These are phyloP conservation scores for Talaromyces sp. DNA, from an alignment of 2,329 filamentous ascomycete genomes.

Conservation along the genomic window DNA sequence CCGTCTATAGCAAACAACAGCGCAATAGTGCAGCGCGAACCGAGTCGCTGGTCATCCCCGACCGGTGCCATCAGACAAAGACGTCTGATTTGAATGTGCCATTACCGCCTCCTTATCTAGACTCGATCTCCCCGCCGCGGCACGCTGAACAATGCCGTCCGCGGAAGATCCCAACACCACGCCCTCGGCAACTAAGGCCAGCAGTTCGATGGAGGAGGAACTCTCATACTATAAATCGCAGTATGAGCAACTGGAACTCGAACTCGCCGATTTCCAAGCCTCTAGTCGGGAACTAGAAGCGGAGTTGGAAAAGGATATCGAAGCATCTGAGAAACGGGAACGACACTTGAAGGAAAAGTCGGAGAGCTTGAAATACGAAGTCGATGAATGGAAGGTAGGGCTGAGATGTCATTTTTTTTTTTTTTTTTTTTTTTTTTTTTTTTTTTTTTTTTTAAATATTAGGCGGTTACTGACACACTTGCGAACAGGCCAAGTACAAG, in stretches of 20 bases:
- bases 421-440: too few relatives aligned
- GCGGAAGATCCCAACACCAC: slow-evolving; percentile 29
- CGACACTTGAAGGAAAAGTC: slow-evolving; percentile 79
- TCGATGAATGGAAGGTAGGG: slow-evolving; percentile 95
- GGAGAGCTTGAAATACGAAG: slow-evolving; percentile 78
- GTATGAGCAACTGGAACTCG: slow-evolving; percentile 85
- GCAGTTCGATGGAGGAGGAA: slow-evolving; percentile 59
- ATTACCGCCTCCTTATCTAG: slow-evolving; percentile 1
- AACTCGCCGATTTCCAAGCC: slow-evolving; percentile 88
- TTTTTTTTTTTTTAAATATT: too few relatives aligned
- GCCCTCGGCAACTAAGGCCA: slow-evolving; percentile 31
- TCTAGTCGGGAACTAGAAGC: slow-evolving; percentile 91
- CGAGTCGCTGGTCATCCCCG: not conserved
- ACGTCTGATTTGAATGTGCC: not conserved
- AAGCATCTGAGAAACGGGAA: slow-evolving; percentile 90
- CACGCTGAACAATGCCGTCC: slow-evolving; percentile 29
- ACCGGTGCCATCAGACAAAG: not conserved
- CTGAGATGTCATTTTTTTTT: not conserved
- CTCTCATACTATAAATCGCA: slow-evolving; percentile 93
- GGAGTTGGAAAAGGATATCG: slow-evolving; percentile 93
- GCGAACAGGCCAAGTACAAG: slow-evolving; percentile 81
- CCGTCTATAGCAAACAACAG: not conserved
- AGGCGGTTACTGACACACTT: not conserved
- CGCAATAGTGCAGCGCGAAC: not conserved
- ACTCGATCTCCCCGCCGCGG: slow-evolving; percentile 1